These are phyloP conservation scores for Solanum sparsipilum DNA, from an alignment of 257 asterid genomes.

Conservation along the genomic window DNA sequence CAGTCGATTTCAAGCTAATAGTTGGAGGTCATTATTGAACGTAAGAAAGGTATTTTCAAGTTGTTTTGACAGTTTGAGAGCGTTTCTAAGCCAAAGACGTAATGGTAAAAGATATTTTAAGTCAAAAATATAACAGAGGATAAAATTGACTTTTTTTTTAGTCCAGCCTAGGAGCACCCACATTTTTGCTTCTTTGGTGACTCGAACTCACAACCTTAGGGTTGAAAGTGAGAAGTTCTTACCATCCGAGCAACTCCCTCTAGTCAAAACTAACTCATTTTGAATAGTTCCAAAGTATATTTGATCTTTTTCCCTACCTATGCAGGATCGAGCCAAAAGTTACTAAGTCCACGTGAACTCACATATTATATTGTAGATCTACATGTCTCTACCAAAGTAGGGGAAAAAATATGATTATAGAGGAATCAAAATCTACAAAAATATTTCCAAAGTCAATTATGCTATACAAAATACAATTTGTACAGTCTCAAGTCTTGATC, in stretches of 20 bases:
- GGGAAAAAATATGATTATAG: background rate
- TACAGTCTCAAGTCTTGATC: background rate
- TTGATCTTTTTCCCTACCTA: background rate
- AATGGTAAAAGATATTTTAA: too few species aligned
- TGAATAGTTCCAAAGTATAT: background rate
- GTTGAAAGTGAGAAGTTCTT: background rate
- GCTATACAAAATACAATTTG: background rate
- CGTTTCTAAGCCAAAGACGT: background rate
- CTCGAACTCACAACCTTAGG: background rate
- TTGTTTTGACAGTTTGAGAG: background rate
- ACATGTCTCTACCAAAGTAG: background rate
- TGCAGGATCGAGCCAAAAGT: background rate
- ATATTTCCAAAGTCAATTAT: background rate
- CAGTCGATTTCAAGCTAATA: too few species aligned
- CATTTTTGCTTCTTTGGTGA: too few species aligned
- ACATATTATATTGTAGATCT: background rate
- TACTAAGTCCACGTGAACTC: background rate
- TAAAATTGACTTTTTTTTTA: background rate
- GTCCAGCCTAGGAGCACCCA: rapidly evolving
- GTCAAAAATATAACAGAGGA: background rate
- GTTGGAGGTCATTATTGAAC: too few species aligned
- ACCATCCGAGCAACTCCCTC: too few species aligned
- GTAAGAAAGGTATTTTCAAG: background rate
- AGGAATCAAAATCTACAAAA: background rate
- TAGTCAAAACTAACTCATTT: background rate